phyloP scores from a whole-genome alignment of 768 basidiomycete genomes.

The Amanita phalloides region DNA sequence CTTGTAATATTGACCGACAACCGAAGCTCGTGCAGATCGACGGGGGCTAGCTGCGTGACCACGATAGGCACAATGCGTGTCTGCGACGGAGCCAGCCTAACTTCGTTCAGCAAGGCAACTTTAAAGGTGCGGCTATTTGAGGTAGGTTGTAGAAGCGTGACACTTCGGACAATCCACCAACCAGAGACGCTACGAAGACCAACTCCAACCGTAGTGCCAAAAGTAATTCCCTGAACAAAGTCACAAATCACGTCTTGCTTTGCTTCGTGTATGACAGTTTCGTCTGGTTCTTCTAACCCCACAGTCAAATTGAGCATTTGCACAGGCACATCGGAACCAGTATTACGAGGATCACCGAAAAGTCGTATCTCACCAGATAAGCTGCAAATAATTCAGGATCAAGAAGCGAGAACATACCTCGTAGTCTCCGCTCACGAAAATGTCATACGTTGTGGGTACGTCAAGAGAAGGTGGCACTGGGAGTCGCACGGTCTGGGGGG shows the following conservation, averaged over 20 bases:
- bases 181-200: conserved; percentile 41
- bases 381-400: not conserved
- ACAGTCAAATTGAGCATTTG: conserved; percentile 46
- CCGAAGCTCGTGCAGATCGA: conserved; percentile 19
- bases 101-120: conserved; percentile 3
- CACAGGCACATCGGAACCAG: conserved; percentile 33
- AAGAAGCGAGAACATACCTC: conserved; percentile 32
- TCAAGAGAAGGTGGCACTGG: conserved; percentile 32
- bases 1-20: conserved; percentile 30
- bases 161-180: conserved; percentile 43
- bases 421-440: conserved; percentile 76
- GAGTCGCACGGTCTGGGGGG: conserved; percentile 36
- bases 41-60: conserved; percentile 29
- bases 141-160: conserved; percentile 4
- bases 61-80: conserved; percentile 46
- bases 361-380: conserved; percentile 50
- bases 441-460: conserved; percentile 43
- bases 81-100: conserved; percentile 49
- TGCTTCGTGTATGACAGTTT: conserved; percentile 27
- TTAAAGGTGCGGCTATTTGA: not conserved
- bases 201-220: conserved; percentile 62
- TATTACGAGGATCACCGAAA: conserved; percentile 61
- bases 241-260: conserved; percentile 52
- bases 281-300: conserved; percentile 21
- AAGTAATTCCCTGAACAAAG: conserved; percentile 65